These are phyloP conservation scores for Haplographium delicatum DNA, from an alignment of 495 filamentous ascomycete species.

Conservation along the genomic window DNA sequence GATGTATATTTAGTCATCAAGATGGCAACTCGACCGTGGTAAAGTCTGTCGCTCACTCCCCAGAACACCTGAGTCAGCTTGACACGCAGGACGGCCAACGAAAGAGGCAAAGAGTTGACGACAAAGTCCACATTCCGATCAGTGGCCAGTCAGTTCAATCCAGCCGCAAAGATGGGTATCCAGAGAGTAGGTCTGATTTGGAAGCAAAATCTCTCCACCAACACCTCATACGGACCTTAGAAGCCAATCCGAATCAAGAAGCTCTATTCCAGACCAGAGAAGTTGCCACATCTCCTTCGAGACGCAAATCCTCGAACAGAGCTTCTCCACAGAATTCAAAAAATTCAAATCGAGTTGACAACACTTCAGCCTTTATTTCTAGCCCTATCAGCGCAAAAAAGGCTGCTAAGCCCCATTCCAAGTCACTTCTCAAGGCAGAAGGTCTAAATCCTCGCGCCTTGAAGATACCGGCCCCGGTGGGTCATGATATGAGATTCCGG, in stretches of 20 bases:
- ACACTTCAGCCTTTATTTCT: not conserved
- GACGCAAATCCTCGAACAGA: constrained; percentile 2
- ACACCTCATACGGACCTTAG: not conserved
- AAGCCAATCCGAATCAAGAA: not conserved
- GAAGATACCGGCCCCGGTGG: constrained; percentile 56
- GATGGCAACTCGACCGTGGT: not conserved
- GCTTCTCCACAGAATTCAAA: not conserved
- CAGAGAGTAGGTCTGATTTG: too few species aligned
- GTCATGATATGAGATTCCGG: constrained; percentile 59
- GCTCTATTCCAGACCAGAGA: constrained; percentile 21
- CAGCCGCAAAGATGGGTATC: not conserved
- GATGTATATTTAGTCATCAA: constrained; percentile 24
- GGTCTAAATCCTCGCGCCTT: constrained; percentile 79
- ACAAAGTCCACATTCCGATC: not conserved
- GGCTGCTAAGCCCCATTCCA: constrained; percentile 2
- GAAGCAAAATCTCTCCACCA: not conserved
- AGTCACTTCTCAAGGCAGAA: constrained; percentile 29
- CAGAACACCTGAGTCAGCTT: not conserved
- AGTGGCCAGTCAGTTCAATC: not conserved
- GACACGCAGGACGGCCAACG: constrained; percentile 8
- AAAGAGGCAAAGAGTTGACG: constrained; percentile 18
- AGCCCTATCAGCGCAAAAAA: constrained; percentile 10
- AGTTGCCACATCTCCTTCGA: constrained; percentile 41
- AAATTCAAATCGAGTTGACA: not conserved
- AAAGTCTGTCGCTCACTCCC: not conserved